These are phyloP conservation scores for Gonapodya prolifera DNA, from an alignment of 192 early-diverging fungal species.

Conservation along the genomic window DNA sequence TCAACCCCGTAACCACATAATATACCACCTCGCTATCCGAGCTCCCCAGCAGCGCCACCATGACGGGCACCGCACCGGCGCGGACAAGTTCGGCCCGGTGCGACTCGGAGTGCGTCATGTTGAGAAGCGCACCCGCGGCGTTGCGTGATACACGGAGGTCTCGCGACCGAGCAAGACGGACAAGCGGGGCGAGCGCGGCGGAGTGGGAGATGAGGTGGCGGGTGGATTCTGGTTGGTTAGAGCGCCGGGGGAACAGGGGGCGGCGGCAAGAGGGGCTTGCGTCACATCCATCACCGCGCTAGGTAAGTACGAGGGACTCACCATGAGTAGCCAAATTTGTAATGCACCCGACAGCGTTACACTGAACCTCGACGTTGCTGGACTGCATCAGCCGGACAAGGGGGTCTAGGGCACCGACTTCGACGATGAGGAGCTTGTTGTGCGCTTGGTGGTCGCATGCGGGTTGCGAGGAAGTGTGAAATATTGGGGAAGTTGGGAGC, in stretches of 20 bases:
- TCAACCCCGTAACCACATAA: conserved; percentile 78
- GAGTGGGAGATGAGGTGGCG: conserved; percentile 85
- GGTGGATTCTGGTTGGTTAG: too few species aligned
- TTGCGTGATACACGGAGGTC: conserved; percentile 81
- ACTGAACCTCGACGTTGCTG: conserved; percentile 78
- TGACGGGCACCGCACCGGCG: conserved; percentile 68
- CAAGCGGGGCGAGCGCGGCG: conserved; percentile 60
- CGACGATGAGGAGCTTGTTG: conserved; percentile 75
- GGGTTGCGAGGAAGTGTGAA: too few species aligned
- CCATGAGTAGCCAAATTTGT: conserved; percentile 80
- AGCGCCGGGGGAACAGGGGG: too few species aligned
- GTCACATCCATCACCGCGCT: too few species aligned
- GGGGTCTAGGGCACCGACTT: conserved; percentile 68
- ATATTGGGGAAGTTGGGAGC: too few species aligned
- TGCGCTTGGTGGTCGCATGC: conserved; percentile 35
- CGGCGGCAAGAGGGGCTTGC: too few species aligned
- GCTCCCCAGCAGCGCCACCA: conserved; percentile 60
- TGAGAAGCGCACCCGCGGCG: conserved; percentile 78
- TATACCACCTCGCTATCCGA: conserved; percentile 78
- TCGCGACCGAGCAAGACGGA: conserved; percentile 58
- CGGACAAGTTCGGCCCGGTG: conserved; percentile 67
- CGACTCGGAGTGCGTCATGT: conserved; percentile 74
- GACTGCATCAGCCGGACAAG: conserved; percentile 77
- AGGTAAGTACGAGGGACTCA: too few species aligned
- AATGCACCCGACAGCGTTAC: conserved; percentile 88